Evolutionary conservation across 2,329 filamentous ascomycete genomes (phyloP).

Genomic region (Penicillium sp.): DNA sequence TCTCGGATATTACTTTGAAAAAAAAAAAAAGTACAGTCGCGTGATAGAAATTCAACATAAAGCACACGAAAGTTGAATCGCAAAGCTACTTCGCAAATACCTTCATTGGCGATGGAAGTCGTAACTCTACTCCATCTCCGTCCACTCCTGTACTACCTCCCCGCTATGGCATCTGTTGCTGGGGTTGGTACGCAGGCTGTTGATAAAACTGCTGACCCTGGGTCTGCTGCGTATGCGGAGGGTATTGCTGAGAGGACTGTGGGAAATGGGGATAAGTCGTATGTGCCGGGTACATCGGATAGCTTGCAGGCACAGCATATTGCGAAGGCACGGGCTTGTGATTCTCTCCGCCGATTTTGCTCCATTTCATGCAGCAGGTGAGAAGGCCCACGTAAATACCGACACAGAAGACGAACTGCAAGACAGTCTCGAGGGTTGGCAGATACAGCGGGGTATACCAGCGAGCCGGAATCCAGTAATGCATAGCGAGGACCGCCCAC

Average conservation of each 20-base stretch:
- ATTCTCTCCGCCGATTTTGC: conserved; percentile 2
- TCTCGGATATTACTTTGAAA: neutral
- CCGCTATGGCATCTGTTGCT: neutral
- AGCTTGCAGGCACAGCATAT: neutral
- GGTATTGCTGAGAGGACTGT: neutral
- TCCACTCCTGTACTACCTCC: neutral
- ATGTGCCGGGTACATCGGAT: neutral
- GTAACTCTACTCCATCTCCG: neutral
- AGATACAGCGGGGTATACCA: conserved; percentile 11
- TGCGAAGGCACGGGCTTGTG: conserved; percentile 3
- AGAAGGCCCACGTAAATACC: conserved; percentile 22
- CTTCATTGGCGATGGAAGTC: too few relatives aligned
- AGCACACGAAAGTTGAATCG: too few relatives aligned
- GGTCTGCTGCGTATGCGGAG: neutral
- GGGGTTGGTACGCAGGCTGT: neutral
- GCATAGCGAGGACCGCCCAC: conserved; percentile 12
- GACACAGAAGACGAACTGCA: conserved; percentile 19
- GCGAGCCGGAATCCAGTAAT: conserved; percentile 6
- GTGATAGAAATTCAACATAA: neutral
- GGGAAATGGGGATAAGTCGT: conserved; percentile 7
- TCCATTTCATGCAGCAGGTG: conserved; percentile 20
- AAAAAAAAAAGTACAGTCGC: neutral
- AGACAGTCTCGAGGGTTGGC: neutral
- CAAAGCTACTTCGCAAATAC: too few relatives aligned
- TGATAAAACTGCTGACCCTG: conserved; percentile 1